Conservation (phyloP, 257 asterid genomes). For the Hygrophila difformis region DNA sequence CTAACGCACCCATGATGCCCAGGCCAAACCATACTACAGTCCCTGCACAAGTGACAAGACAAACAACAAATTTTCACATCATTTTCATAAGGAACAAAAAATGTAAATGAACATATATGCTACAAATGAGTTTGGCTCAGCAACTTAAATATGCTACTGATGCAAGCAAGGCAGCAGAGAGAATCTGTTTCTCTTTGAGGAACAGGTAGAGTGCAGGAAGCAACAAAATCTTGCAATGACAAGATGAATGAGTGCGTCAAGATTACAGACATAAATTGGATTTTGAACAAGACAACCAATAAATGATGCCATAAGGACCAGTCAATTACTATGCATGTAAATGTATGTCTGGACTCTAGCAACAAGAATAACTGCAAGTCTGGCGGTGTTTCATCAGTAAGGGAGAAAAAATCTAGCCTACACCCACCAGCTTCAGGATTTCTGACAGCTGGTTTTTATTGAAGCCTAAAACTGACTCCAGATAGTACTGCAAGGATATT, state of each 20-base stretch:
- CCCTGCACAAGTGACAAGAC: constrained; percentile 63
- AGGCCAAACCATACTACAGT: constrained; percentile 81
- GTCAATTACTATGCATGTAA: background rate
- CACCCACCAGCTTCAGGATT: constrained; percentile 75
- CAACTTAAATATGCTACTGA: constrained; percentile 67
- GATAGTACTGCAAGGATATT: constrained; percentile 56
- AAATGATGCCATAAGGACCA: too few species aligned
- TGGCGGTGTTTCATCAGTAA: constrained; percentile 26
- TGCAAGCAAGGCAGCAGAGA: constrained; percentile 63
- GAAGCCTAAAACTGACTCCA: constrained; percentile 85
- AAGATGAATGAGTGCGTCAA: too few species aligned
- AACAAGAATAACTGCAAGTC: background rate
- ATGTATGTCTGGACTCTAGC: background rate
- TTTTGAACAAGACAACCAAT: too few species aligned
- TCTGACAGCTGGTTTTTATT: constrained; percentile 82
- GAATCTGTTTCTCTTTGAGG: constrained; percentile 73
- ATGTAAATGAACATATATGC: background rate
- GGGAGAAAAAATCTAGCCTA: constrained; percentile 90
- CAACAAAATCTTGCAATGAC: constrained; percentile 62
- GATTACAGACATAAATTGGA: too few species aligned
- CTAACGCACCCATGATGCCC: constrained; percentile 86
- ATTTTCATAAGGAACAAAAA: too few species aligned
- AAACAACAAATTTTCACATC: too few species aligned
- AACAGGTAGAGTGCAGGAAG: constrained; percentile 74
- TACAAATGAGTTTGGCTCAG: background rate